Percentiles rank a stretch among this genome's conserved stretches.
These are phyloP conservation scores for Aquilaria agallochum DNA, from an alignment of 441 rosid species.

Conservation along the genomic window DNA sequence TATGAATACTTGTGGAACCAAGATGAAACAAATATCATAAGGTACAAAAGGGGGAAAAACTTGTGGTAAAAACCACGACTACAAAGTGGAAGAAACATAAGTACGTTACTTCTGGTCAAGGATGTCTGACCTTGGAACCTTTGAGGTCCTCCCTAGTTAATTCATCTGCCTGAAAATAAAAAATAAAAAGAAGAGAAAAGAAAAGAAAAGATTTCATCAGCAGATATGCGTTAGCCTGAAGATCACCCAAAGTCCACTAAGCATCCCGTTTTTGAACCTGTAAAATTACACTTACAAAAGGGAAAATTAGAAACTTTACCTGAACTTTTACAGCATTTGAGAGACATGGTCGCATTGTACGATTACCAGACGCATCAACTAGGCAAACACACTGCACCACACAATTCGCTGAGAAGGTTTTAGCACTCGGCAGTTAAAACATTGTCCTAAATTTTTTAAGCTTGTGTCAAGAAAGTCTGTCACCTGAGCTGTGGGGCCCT, in stretches of 20 bases:
- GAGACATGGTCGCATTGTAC: conserved; percentile 88
- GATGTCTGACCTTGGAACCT: conserved; percentile 62
- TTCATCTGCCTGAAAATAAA: conserved; percentile 56
- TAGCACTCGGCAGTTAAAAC: conserved; percentile 1
- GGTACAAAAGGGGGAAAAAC: background rate
- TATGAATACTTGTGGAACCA: too few relatives aligned
- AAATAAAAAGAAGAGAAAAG: conserved; percentile 1
- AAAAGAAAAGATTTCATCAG: too few relatives aligned
- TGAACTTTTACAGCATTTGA: conserved; percentile 82
- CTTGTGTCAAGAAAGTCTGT: background rate
- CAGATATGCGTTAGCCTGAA: background rate
- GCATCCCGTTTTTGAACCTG: background rate
- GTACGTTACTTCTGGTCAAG: background rate
- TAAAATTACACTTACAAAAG: background rate
- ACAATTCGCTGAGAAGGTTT: conserved; percentile 13
- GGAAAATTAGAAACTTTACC: conserved; percentile 28
- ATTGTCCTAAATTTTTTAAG: background rate
- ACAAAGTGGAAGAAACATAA: background rate
- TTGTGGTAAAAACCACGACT: background rate
- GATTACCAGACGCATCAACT: conserved; percentile 74
- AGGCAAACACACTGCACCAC: conserved; percentile 71
- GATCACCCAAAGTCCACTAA: conserved; percentile 1
- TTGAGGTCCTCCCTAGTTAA: conserved; percentile 60
- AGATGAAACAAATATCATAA: background rate
- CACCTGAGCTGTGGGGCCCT: conserved; percentile 83